Evolutionary conservation across 2,329 filamentous ascomycete genomes (phyloP), one percentile per base, ranked within the genome.

Genomic region (Tolypocladium album): DNA sequence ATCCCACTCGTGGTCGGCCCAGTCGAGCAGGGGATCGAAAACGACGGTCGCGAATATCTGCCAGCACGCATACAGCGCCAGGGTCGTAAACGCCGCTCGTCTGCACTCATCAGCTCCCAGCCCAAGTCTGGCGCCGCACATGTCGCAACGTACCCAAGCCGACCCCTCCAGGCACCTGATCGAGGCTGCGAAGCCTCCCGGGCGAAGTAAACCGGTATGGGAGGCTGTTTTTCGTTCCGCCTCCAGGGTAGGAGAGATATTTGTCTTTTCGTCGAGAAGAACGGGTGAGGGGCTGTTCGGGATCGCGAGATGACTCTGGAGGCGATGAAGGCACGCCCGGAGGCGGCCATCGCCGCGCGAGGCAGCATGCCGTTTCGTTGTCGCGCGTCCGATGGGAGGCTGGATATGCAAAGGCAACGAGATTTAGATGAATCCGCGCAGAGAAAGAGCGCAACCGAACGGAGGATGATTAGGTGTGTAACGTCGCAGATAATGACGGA

Each of bases 21-120:
- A 75, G 58, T 74, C 72, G 52, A 74, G 69, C 2, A 83, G 62
- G 1, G 79, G 77, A 58, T 75, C 75, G 27, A 82, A 68, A 20
- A 84, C 75, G n/a, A 78, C 66, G 12, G 69, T 72, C 34, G 70
- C 69, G 67, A 81, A 82, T 40, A 79, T 66, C 42, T 75, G 68
- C 65, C 71, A 80, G 63, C 75, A 76, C 2, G 72, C 62, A 52
- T 76, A 72, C 45, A 70, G 63, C 13, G 73, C 64, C 15, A 74
- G 59, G 6, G 67, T 68, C 7, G 73, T 69, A 39, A 75, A 68
- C 27, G 71, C 57, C 24, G 65, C 66, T 22, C 68, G 68, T 17
- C 71, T 73, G 56, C 24, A 34, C 15, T 20, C 27, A 36, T 31
- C 24, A 42, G 22, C 27, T 43, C 42, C 57, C n/a, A 15, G 22